Evolutionary conservation across 106 monocot species (phyloP).

Genomic region (Apostasia ramifera): DNA sequence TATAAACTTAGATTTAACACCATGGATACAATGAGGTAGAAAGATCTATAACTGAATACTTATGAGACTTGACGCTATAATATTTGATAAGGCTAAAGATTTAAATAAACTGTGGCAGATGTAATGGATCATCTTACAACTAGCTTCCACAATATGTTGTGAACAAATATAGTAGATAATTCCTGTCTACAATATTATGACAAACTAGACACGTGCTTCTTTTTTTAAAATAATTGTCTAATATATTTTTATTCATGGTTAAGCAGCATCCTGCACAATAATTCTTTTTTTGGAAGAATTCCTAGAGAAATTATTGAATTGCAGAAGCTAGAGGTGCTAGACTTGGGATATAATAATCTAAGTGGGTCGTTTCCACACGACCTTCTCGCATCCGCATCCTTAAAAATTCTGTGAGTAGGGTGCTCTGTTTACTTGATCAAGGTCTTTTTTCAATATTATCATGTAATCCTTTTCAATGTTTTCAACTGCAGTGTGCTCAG

Average conservation of each 20-base stretch:
- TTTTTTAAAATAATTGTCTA: not conserved
- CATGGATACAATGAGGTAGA: too few relatives aligned
- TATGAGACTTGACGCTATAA: too few relatives aligned
- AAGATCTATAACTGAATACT: too few relatives aligned
- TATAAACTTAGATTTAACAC: too few relatives aligned
- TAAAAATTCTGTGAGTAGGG: constrained; percentile 33
- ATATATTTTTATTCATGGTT: not conserved
- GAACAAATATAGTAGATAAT: too few relatives aligned
- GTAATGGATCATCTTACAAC: too few relatives aligned
- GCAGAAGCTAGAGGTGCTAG: constrained; percentile 33
- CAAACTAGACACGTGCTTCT: not conserved
- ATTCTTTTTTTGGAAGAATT: constrained; percentile 42
- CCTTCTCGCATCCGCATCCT: constrained; percentile 16
- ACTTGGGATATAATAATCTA: constrained; percentile 45
- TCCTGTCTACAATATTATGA: not conserved
- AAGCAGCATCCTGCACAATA: constrained; percentile 39
- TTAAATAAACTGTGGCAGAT: too few relatives aligned
- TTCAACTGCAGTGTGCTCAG: constrained; percentile 18
- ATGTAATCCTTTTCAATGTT: not conserved
- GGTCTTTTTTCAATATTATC: too few relatives aligned
- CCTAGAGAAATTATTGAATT: constrained; percentile 36
- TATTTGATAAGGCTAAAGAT: too few relatives aligned
- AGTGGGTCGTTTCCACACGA: constrained; percentile 29
- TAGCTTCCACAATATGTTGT: too few relatives aligned
- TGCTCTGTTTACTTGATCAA: too few relatives aligned